phyloP scores from a whole-genome alignment of 495 filamentous ascomycete genomes.

The Neurospora tetrasperma region DNA sequence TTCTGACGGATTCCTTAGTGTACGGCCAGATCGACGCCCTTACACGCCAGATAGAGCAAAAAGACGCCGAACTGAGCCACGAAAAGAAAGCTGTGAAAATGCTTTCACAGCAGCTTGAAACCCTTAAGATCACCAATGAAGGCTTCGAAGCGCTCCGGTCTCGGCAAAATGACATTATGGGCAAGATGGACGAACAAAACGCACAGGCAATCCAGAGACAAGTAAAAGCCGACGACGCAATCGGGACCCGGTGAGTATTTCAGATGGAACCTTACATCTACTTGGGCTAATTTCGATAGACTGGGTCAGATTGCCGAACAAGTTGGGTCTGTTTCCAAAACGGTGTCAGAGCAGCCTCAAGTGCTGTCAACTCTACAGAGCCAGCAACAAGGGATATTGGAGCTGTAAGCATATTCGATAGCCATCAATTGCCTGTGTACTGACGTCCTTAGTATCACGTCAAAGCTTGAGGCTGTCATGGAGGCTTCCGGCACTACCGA shows the following conservation, averaged over 20 bases:
- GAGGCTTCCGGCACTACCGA: background rate
- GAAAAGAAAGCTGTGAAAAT: conserved; percentile 15
- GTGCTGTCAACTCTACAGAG: conserved; percentile 3
- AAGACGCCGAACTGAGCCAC: conserved; percentile 19
- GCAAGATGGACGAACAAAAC: conserved; percentile 17
- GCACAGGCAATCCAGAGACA: conserved; percentile 3
- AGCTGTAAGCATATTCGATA: background rate
- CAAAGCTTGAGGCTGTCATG: conserved; percentile 11
- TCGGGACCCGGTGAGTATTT: conserved; percentile 2
- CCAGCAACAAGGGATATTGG: conserved; percentile 1
- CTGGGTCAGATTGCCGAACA: conserved; percentile 7
- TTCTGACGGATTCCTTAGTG: conserved; percentile 15
- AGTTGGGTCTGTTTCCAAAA: conserved; percentile 4
- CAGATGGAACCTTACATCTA: background rate
- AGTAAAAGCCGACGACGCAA: conserved; percentile 3
- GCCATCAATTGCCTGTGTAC: background rate
- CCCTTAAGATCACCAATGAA: conserved; percentile 16
- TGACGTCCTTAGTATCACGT: conserved; percentile 8
- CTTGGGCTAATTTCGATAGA: background rate
- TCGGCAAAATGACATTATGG: conserved; percentile 24
- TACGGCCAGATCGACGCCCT: conserved; percentile 17
- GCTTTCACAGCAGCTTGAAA: conserved; percentile 19
- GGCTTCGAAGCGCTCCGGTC: conserved; percentile 17
- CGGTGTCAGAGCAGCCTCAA: conserved; percentile 3
- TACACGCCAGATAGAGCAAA: conserved; percentile 15